A percentile compares a stretch with the other conserved stretches of the same genome.
Evolutionary conservation across 2,329 filamentous ascomycete species (phyloP).

Genomic region (Coniosporium tulheliwenetii): DNA sequence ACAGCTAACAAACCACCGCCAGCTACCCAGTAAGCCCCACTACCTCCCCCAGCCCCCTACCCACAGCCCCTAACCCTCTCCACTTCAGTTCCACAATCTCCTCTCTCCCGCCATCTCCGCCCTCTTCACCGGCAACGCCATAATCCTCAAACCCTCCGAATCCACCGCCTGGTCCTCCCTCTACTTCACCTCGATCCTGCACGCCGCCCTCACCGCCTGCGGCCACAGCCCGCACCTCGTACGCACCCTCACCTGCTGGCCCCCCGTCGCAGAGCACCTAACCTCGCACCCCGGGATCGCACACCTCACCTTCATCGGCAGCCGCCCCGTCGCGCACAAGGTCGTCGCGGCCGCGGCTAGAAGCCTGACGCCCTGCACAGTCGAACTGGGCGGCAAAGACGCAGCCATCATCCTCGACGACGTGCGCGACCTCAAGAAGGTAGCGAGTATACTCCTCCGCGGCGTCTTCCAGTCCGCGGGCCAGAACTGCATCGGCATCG

Average conservation of each 20-base stretch:
- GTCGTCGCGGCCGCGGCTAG: constrained; percentile 79
- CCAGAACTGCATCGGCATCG: constrained; percentile 96
- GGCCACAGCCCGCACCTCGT: constrained; percentile 70
- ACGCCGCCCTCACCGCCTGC: constrained; percentile 64
- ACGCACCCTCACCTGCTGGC: constrained; percentile 79
- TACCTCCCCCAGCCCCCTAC: constrained; percentile 9
- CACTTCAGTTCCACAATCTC: constrained; percentile 72
- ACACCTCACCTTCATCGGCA: constrained; percentile 95
- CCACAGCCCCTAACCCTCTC: background rate
- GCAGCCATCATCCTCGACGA: constrained; percentile 82
- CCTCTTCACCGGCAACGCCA: constrained; percentile 79
- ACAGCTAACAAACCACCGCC: background rate
- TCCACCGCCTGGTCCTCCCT: constrained; percentile 83
- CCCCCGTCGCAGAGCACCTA: constrained; percentile 61
- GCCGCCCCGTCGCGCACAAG: constrained; percentile 67
- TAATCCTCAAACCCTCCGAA: constrained; percentile 89
- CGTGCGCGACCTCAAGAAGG: constrained; percentile 48
- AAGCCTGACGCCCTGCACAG: constrained; percentile 70
- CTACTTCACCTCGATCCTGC: constrained; percentile 69
- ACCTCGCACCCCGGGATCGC: constrained; percentile 72
- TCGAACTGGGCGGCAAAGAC: constrained; percentile 92
- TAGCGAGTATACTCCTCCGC: constrained; percentile 72
- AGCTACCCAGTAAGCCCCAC: constrained; percentile 26
- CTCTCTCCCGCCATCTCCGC: constrained; percentile 81
- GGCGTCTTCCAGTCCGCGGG: constrained; percentile 91